A percentile compares a stretch with the other conserved stretches of the same genome.
Conservation (phyloP, 2,329 filamentous ascomycete genomes). For the Pseudocercospora crystallina region DNA sequence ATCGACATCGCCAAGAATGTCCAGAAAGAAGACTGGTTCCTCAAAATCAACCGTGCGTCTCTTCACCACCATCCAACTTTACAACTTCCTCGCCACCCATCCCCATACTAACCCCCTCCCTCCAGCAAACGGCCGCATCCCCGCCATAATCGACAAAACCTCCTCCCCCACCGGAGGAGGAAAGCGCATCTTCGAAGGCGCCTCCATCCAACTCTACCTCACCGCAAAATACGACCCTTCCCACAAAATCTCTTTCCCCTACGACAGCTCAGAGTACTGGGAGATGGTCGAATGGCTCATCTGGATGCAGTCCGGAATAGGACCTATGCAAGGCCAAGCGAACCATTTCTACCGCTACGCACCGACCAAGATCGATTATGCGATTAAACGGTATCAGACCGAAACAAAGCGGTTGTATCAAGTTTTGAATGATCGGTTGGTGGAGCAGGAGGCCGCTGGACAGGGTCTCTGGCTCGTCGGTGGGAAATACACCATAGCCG, state of each 20-base stretch:
- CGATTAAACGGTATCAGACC: slow-evolving; percentile 48
- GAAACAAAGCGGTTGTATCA: slow-evolving; percentile 51
- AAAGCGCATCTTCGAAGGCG: slow-evolving; percentile 45
- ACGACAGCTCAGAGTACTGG: slow-evolving; percentile 41
- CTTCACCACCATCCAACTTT: slow-evolving; percentile 48
- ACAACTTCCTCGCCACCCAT: slow-evolving; percentile 51
- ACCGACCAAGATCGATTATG: slow-evolving; percentile 44
- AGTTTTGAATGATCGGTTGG: slow-evolving; percentile 46
- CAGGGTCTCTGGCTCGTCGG: slow-evolving; percentile 46
- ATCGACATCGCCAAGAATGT: slow-evolving; percentile 46
- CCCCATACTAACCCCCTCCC: background rate
- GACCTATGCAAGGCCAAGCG: slow-evolving; percentile 41
- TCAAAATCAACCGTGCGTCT: slow-evolving; percentile 44
- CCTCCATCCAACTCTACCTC: slow-evolving; percentile 49
- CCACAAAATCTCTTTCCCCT: slow-evolving; percentile 33
- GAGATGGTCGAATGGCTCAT: slow-evolving; percentile 48
- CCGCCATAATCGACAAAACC: slow-evolving; percentile 45
- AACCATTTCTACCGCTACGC: slow-evolving; percentile 51
- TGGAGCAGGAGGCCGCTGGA: slow-evolving; percentile 19
- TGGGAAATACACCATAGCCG: slow-evolving; percentile 49
- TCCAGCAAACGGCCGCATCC: slow-evolving; percentile 49
- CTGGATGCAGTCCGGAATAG: slow-evolving; percentile 42
- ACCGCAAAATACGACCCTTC: slow-evolving; percentile 43
- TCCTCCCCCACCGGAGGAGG: slow-evolving; percentile 7
- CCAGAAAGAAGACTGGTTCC: slow-evolving; percentile 48